These are phyloP conservation scores for Trametes coccinea DNA, from an alignment of 768 basidiomycete genomes.

Conservation along the genomic window DNA sequence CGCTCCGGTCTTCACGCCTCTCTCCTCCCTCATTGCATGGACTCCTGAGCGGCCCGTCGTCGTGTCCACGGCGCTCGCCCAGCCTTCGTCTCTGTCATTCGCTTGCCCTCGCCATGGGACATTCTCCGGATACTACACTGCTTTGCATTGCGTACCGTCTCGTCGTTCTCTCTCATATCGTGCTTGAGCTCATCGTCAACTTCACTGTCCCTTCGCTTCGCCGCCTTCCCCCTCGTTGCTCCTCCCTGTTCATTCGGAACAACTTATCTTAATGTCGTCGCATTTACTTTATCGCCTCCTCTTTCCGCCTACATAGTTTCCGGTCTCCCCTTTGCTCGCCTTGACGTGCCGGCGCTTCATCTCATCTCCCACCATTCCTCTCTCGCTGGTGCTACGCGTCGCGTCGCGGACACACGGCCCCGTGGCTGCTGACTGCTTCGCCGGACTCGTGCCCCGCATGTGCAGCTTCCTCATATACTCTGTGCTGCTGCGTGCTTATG, in stretches of 20 bases:
- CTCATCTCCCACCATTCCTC: background rate
- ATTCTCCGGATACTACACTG: conserved; percentile 12
- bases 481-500: conserved; percentile 8
- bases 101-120: conserved; percentile 2
- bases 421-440: background rate
- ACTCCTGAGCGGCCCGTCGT: conserved; percentile 5
- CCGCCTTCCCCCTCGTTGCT: background rate
- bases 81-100: background rate
- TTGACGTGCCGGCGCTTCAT: background rate
- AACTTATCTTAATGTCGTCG: conserved; percentile 14
- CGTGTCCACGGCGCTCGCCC: background rate
- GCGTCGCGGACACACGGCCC: background rate
- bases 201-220: background rate
- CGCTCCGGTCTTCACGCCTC: conserved; percentile 1
- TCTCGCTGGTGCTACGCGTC: background rate
- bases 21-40: background rate
- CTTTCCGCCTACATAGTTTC: background rate
- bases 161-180: background rate
- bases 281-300: conserved; percentile 19
- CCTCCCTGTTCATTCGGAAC: background rate
- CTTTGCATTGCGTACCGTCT: conserved; percentile 1
- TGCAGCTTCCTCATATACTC: background rate
- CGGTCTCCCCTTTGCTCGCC: background rate
- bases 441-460: background rate
- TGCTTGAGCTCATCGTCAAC: background rate